These are phyloP conservation scores for Beta corolliflora DNA, from an alignment of 179 eudicot genomes.

Conservation along the genomic window DNA sequence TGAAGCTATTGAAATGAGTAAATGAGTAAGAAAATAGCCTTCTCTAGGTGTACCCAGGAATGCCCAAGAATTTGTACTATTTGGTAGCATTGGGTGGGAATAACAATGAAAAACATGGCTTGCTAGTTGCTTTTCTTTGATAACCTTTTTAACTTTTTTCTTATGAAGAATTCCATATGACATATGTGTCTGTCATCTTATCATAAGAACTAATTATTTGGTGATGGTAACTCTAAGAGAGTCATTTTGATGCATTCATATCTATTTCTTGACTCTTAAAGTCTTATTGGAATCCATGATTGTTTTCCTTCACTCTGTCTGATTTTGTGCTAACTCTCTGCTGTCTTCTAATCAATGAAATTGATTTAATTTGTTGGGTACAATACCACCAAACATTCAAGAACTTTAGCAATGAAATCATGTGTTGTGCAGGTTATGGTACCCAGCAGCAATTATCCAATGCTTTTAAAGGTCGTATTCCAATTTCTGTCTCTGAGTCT, in stretches of 20 bases:
- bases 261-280: background rate
- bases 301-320: background rate
- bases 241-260: background rate
- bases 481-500: constrained; percentile 26
- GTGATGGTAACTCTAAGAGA: background rate
- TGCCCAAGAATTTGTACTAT: background rate
- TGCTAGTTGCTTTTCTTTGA: background rate
- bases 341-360: background rate
- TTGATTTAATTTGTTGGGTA: background rate
- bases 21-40: no score
- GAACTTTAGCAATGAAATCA: background rate
- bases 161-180: background rate
- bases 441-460: constrained; percentile 23
- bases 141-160: background rate
- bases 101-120: background rate
- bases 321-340: background rate
- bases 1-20: no score
- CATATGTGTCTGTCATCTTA: background rate
- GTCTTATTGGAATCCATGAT: background rate
- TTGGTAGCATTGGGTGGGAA: background rate
- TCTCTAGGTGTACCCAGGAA: background rate
- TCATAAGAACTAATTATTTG: background rate
- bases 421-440: constrained; percentile 30
- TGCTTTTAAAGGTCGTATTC: constrained; percentile 33
- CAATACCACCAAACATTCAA: background rate